Conservation (phyloP, 192 early-diverging fungal species). For the Umbelopsis sp. region DNA sequence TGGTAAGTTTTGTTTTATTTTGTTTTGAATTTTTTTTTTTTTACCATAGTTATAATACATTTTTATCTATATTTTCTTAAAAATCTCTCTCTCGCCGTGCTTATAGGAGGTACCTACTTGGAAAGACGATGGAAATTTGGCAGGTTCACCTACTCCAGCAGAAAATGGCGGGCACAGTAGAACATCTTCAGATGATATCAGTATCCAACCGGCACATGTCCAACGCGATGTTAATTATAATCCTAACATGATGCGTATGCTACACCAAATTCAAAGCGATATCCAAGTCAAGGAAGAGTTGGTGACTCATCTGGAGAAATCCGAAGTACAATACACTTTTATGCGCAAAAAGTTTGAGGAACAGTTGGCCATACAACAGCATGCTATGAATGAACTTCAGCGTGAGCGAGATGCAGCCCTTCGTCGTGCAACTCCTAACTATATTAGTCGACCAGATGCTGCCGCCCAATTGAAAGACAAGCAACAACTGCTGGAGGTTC, state of each 20-base stretch:
- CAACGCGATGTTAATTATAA: slow-evolving; percentile 21
- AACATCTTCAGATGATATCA: neutral
- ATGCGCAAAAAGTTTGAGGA: slow-evolving; percentile 71
- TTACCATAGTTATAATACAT: too few relatives aligned
- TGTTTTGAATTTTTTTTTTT: slow-evolving; percentile 20
- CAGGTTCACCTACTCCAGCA: neutral
- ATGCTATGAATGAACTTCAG: slow-evolving; percentile 54
- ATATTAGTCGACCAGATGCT: slow-evolving; percentile 40
- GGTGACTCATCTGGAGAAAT: slow-evolving; percentile 54
- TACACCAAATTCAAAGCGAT: slow-evolving; percentile 62
- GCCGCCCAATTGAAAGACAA: slow-evolving; percentile 39
- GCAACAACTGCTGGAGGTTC: slow-evolving; percentile 48
- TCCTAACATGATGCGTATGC: slow-evolving; percentile 38
- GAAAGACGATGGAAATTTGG: slow-evolving; percentile 17
- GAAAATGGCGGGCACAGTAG: neutral
- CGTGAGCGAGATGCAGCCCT: slow-evolving; percentile 67
- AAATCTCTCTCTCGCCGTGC: neutral
- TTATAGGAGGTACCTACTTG: slow-evolving; percentile 28
- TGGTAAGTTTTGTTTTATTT: neutral
- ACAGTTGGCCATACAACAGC: slow-evolving; percentile 63
- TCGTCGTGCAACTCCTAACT: slow-evolving; percentile 42
- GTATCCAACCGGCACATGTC: neutral
- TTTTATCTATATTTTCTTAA: too few relatives aligned
- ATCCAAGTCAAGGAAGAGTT: slow-evolving; percentile 64
- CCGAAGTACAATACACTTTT: slow-evolving; percentile 55